Evolutionary conservation across 139 green algal genomes (phyloP), one percentile per base, ranked within the genome.

Genomic region (Picochlorum sp.): DNA sequence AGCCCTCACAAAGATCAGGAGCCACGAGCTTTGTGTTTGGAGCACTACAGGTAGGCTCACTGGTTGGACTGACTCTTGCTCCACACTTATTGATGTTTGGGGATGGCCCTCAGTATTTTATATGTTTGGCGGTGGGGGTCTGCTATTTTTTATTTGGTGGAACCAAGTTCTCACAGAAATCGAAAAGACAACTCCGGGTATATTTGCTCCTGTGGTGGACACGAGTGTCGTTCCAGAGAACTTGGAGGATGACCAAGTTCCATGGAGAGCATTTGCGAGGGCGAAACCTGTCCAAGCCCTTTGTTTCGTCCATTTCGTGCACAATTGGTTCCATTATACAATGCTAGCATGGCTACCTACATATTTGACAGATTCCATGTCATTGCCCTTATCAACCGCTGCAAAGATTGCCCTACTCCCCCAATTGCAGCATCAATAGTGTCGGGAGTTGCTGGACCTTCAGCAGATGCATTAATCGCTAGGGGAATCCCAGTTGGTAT

Each of bases 311-410:
- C 94, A 99, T 79, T 98, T 97, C 65, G 91, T 83, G 79, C 92
- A 96, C 73, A 97, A 98, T 79, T 98, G 92, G 79, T 89, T 94
- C 63, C 84, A 96, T 63, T 98, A 96, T 83, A 89, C 85, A 15
- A 90, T 98, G 80, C 78, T 96, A 59, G 85, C 94, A 20, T 99
- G 94, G 94, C 83, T 99, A 76, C 94, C 94, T 37, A 94, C 89
- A 10, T 98, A 95, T 79, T 97, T 96, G 65, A 88, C 71, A 0
- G 73, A 93, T 61, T 83, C 80, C 4, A 69, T 98, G n/a, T 60
- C 49, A 2, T 75, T 96, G 13, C 78, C 91, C 76, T 72, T 97
- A 18, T 78, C 77, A 9, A 72, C 83, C 13, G 91, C 91, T 4
- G 76, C 81, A 2, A 67, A 78, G 57, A 71, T 76, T n/a, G 87